phyloP scores from a whole-genome alignment of 139 green algal species.

The Edaphochlamys debaryana region DNA sequence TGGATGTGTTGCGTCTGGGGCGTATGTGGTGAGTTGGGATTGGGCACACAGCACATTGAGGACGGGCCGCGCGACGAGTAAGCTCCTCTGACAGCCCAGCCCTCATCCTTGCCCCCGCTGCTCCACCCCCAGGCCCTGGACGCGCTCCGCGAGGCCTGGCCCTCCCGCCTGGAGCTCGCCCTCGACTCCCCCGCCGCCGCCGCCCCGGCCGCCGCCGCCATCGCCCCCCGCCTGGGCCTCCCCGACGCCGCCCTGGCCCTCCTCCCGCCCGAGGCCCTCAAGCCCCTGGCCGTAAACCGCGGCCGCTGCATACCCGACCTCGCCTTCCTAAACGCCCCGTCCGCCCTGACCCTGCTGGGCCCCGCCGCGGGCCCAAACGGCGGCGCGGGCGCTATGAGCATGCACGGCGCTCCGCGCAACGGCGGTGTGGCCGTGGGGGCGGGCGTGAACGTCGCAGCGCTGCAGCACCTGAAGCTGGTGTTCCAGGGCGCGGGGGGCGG shows the following conservation, averaged over 20 bases:
- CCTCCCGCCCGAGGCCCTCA: conserved; percentile 36
- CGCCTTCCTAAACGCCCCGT: conserved; percentile 23
- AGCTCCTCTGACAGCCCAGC: no score
- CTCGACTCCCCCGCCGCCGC: not conserved
- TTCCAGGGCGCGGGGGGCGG: not conserved
- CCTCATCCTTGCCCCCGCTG: not conserved
- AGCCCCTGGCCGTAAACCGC: conserved; percentile 7
- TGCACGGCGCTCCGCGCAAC: no score
- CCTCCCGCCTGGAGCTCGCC: not conserved
- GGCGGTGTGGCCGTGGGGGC: not conserved
- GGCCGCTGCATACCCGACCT: conserved; percentile 40
- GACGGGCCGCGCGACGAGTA: no score
- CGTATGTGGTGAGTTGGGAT: no score
- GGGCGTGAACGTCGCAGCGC: not conserved
- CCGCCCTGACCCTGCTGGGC: not conserved
- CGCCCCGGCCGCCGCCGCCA: not conserved
- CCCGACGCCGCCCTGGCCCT: conserved; percentile 15
- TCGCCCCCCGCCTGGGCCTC: conserved; percentile 38
- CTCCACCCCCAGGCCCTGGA: not conserved
- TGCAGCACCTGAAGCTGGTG: conserved; percentile 27
- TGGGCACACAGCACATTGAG: no score
- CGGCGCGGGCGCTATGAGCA: no score
- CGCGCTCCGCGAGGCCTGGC: conserved; percentile 6
- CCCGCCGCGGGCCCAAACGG: not conserved
- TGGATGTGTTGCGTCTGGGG: no score